Conservation (phyloP, 2,329 filamentous ascomycete species). For the Esteya vermicola region DNA sequence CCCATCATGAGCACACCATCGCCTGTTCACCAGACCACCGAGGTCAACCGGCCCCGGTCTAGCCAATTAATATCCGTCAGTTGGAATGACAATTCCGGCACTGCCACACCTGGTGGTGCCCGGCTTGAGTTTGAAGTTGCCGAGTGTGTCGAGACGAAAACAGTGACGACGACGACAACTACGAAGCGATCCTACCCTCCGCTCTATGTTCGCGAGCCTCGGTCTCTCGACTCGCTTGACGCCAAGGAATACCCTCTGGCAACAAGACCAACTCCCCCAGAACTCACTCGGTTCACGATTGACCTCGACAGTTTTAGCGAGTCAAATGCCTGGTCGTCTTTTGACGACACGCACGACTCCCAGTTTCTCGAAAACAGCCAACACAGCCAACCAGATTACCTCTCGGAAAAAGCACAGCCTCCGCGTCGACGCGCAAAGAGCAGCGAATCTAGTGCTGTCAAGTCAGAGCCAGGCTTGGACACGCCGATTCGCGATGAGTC, state of each 20-base stretch:
- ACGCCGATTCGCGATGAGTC: slow-evolving; percentile 16
- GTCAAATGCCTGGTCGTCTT: slow-evolving; percentile 19
- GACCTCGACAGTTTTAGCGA: slow-evolving; percentile 45
- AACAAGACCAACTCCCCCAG: slow-evolving; percentile 63
- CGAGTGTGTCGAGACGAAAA: slow-evolving; percentile 54
- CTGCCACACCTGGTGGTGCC: slow-evolving; percentile 11
- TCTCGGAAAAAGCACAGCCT: not conserved
- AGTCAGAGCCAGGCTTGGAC: slow-evolving; percentile 18
- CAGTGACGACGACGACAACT: slow-evolving; percentile 81
- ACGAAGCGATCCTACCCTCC: slow-evolving; percentile 76
- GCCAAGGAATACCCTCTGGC: slow-evolving; percentile 84
- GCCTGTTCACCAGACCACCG: slow-evolving; percentile 15
- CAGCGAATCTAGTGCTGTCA: slow-evolving; percentile 11
- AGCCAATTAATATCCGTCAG: slow-evolving; percentile 20
- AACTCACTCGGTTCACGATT: slow-evolving; percentile 65
- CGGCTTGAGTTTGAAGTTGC: slow-evolving; percentile 42
- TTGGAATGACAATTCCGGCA: slow-evolving; percentile 17
- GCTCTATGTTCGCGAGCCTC: slow-evolving; percentile 62
- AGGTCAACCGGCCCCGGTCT: slow-evolving; percentile 18
- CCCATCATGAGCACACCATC: slow-evolving; percentile 8
- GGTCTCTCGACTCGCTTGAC: slow-evolving; percentile 58
- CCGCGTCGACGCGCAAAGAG: not conserved
- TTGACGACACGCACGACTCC: slow-evolving; percentile 8
- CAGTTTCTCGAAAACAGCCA: slow-evolving; percentile 6
- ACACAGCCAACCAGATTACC: not conserved